Percentiles rank a stretch among this genome's conserved stretches.
Evolutionary conservation across 768 basidiomycete genomes (phyloP).

Genomic region (Sporobolomyces pararoseus): DNA sequence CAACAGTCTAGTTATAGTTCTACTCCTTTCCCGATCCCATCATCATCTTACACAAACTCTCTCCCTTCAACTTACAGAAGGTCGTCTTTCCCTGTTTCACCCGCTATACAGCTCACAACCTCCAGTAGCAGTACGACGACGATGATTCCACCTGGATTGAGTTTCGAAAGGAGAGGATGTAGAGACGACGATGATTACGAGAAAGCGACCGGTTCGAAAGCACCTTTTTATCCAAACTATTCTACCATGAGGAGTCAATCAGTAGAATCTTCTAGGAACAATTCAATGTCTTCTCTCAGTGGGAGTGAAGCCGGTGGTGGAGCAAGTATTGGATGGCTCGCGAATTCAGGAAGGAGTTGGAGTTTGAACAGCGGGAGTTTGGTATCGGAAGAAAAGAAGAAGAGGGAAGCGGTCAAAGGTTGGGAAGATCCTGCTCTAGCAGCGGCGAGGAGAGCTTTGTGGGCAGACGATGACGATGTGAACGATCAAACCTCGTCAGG

Average conservation of each 20-base stretch:
- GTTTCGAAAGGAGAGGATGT: not conserved
- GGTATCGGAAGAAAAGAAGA: conserved; percentile 2
- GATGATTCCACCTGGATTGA: not conserved
- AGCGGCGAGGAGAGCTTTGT: conserved; percentile 27
- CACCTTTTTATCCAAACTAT: not conserved
- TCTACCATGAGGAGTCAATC: not conserved
- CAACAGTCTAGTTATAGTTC: not conserved
- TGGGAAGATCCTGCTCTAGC: conserved; percentile 36
- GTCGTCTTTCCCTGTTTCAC: conserved; percentile 24
- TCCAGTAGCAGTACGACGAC: not conserved
- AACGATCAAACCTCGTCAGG: not conserved
- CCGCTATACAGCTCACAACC: not conserved
- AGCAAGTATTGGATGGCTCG: not conserved
- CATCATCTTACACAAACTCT: not conserved
- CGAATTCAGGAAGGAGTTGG: conserved; percentile 8
- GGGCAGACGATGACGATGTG: conserved; percentile 15
- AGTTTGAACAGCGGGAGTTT: conserved; percentile 6
- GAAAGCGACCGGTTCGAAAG: not conserved
- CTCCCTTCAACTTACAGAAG: conserved; percentile 24
- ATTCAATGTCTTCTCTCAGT: not conserved
- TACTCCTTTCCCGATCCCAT: not conserved
- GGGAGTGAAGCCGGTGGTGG: not conserved
- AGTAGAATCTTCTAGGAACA: not conserved
- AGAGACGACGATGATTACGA: conserved; percentile 14
- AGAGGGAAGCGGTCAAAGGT: conserved; percentile 21